Percentiles rank a stretch among this genome's conserved stretches.
Evolutionary conservation across 352 stramenopile genomes (phyloP).

Genomic region (Phytophthora boehmeriae): DNA sequence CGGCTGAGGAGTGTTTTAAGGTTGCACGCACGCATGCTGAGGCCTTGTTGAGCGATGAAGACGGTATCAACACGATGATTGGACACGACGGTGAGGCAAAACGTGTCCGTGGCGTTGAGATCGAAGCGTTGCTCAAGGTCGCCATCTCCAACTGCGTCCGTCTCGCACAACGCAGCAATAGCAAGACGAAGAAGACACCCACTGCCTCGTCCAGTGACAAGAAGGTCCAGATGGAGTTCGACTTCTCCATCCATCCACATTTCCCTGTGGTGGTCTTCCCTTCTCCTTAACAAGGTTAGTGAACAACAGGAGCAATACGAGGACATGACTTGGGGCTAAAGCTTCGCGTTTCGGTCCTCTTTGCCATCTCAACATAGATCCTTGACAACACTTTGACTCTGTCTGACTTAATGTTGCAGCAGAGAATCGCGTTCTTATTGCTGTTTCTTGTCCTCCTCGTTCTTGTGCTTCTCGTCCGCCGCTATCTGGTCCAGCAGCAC

Average conservation of each 20-base stretch:
- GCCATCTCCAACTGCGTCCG: slow-evolving; percentile 70
- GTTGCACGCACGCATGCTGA: slow-evolving; percentile 59
- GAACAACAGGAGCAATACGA: background rate
- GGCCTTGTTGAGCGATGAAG: slow-evolving; percentile 46
- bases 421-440: slow-evolving; percentile 17
- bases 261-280: slow-evolving; percentile 67
- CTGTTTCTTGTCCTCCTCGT: slow-evolving; percentile 24
- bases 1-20: slow-evolving; percentile 87
- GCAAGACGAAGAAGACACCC: slow-evolving; percentile 36
- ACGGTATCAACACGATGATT: slow-evolving; percentile 30
- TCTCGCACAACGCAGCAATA: slow-evolving; percentile 49
- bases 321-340: too few relatives aligned
- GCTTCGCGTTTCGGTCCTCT: background rate
- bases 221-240: slow-evolving; percentile 42
- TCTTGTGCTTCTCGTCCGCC: slow-evolving; percentile 45
- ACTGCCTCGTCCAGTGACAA: slow-evolving; percentile 2
- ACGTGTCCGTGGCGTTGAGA: slow-evolving; percentile 48
- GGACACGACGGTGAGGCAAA: slow-evolving; percentile 9
- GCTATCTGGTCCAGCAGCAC: slow-evolving; percentile 65
- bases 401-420: slow-evolving; percentile 3
- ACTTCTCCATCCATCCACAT: slow-evolving; percentile 74
- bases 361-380: slow-evolving; percentile 1
- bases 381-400: slow-evolving; percentile 10
- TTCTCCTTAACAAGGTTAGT: slow-evolving; percentile 10
- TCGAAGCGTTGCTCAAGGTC: slow-evolving; percentile 61